Percentiles rank a stretch among this genome's conserved stretches.
These are phyloP conservation scores for Emmonsiellopsis sp. DNA, from an alignment of 2,329 filamentous ascomycete species.

Conservation along the genomic window DNA sequence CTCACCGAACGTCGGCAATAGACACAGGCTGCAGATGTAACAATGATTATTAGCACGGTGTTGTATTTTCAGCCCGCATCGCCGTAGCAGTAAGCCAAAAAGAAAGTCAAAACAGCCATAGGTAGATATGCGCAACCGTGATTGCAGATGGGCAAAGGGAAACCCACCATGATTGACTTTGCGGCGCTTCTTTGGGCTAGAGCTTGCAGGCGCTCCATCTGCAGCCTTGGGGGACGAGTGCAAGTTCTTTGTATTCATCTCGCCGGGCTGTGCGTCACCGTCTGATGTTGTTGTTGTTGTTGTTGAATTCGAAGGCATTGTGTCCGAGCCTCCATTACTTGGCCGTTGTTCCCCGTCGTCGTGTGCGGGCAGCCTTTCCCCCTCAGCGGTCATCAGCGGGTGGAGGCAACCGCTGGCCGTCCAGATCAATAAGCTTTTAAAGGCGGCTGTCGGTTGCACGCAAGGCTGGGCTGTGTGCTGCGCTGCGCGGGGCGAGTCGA, in stretches of 20 bases:
- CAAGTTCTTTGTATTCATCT: constrained; percentile 22
- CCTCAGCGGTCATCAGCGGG: constrained; percentile 12
- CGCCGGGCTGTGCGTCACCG: constrained; percentile 18
- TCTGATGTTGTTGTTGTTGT: constrained; percentile 9
- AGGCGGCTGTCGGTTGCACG: not conserved
- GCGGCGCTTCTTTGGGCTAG: constrained; percentile 70
- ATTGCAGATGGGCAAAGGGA: constrained; percentile 2
- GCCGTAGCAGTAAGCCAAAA: not conserved
- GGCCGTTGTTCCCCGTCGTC: constrained; percentile 9
- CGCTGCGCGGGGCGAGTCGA: too few species aligned
- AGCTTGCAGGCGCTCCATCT: constrained; percentile 26
- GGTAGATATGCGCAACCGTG: not conserved
- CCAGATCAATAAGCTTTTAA: not conserved
- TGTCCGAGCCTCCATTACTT: constrained; percentile 21
- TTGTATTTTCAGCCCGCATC: constrained; percentile 7
- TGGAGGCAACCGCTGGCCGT: not conserved
- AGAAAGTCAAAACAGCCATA: not conserved
- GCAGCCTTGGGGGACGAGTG: constrained; percentile 15
- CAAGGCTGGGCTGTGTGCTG: not conserved
- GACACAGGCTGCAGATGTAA: constrained; percentile 62
- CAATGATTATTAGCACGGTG: constrained; percentile 25
- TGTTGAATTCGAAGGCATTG: constrained; percentile 10
- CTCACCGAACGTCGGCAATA: constrained; percentile 87
- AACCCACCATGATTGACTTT: constrained; percentile 80
- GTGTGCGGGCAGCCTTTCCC: constrained; percentile 7